A percentile compares a stretch with the other conserved stretches of the same genome.
Evolutionary conservation across 805 yeast species (phyloP).

Genomic region (Wickerhamomyces ciferrii): DNA sequence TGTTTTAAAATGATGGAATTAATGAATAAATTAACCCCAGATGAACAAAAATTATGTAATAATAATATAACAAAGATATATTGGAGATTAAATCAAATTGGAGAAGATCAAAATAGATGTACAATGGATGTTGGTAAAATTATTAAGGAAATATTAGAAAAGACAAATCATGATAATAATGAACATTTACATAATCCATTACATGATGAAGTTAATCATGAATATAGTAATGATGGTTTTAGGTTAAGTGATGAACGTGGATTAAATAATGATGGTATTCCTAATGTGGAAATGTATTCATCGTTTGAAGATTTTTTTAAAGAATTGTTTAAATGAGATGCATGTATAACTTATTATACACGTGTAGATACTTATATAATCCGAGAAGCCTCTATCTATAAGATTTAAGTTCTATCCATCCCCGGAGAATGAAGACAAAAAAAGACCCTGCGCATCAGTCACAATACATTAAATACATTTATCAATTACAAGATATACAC

Average conservation of each 20-base stretch:
- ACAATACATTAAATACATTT: too few relatives aligned
- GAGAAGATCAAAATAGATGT: conserved; percentile 49
- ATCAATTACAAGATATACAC: too few relatives aligned
- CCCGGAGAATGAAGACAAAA: too few relatives aligned
- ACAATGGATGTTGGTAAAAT: conserved; percentile 56
- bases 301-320: background rate
- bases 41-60: conserved; percentile 21
- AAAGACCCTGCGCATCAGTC: too few relatives aligned
- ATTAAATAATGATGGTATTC: background rate
- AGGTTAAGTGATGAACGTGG: background rate
- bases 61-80: conserved; percentile 46
- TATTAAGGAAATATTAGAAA: conserved; percentile 38
- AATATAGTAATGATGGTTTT: conserved; percentile 8
- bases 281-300: conserved; percentile 9
- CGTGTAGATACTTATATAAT: conserved; percentile 13
- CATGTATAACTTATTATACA: background rate
- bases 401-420: too few relatives aligned
- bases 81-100: conserved; percentile 54
- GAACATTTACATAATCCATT: conserved; percentile 8
- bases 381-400: too few relatives aligned
- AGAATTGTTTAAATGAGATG: background rate
- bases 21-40: conserved; percentile 24
- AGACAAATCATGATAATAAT: background rate
- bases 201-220: conserved; percentile 22
- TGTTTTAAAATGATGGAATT: conserved; percentile 48